Conservation (phyloP, 2,329 filamentous ascomycete species). For the Paecilomyces niveus region DNA sequence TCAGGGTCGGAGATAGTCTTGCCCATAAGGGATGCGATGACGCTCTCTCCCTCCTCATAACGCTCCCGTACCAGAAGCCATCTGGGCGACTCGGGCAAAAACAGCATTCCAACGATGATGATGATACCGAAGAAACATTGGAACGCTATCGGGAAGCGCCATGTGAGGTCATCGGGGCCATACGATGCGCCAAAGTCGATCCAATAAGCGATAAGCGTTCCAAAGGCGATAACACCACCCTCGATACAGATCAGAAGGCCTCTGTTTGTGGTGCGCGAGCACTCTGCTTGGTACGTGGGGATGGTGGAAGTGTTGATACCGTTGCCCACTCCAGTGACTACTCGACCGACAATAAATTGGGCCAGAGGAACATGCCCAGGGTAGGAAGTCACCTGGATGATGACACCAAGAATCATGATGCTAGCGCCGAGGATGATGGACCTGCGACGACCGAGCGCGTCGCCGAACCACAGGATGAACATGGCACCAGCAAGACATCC, state of each 20-base stretch:
- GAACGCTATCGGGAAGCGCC: conserved; percentile 44
- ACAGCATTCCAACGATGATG: conserved; percentile 28
- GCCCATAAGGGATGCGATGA: conserved; percentile 41
- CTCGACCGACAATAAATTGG: conserved; percentile 48
- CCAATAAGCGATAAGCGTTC: conserved; percentile 19
- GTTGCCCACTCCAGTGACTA: conserved; percentile 48
- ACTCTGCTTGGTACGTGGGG: conserved; percentile 46
- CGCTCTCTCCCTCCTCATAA: conserved; percentile 39
- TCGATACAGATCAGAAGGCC: conserved; percentile 51
- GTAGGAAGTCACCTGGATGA: conserved; percentile 30
- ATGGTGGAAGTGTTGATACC: conserved; percentile 52
- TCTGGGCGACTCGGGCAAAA: conserved; percentile 27
- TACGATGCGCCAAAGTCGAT: conserved; percentile 17
- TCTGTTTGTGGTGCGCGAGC: conserved; percentile 43
- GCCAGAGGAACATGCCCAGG: conserved; percentile 29
- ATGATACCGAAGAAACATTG: conserved; percentile 41
- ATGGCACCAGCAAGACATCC: conserved; percentile 32
- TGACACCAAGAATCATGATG: conserved; percentile 40
- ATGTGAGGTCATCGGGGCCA: conserved; percentile 22
- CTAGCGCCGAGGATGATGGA: conserved; percentile 52
- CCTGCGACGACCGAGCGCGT: conserved; percentile 30
- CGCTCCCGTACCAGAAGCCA: conserved; percentile 41
- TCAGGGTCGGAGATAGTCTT: conserved; percentile 44
- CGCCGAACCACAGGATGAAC: conserved; percentile 28
- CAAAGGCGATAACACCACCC: conserved; percentile 35